Evolutionary conservation across 2,329 filamentous ascomycete genomes (phyloP).

Genomic region (Aureobasidium zeae): DNA sequence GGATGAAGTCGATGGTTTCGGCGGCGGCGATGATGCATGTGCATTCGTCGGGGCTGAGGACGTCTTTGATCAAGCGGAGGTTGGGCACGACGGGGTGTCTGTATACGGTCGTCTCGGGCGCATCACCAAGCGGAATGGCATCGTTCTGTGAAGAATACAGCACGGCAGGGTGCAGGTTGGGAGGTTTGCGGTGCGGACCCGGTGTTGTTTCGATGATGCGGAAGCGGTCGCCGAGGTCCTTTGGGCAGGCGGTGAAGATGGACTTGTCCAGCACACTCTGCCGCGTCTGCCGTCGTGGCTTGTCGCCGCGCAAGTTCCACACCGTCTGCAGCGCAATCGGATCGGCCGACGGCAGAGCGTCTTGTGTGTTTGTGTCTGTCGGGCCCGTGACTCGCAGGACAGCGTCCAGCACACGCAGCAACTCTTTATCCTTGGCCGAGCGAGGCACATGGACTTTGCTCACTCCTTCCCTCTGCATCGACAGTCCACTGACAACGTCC

Average conservation of each 20-base stretch:
- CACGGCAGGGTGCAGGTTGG: constrained; percentile 58
- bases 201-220: constrained; percentile 53
- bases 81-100: constrained; percentile 55
- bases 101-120: constrained; percentile 44
- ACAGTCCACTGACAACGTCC: constrained; percentile 58
- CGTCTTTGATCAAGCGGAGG: constrained; percentile 50
- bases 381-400: constrained; percentile 55
- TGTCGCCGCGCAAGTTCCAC: constrained; percentile 49
- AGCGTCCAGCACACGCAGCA: constrained; percentile 54
- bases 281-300: constrained; percentile 40
- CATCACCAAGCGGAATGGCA: constrained; percentile 42
- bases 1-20: constrained; percentile 56
- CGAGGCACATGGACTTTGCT: constrained; percentile 30
- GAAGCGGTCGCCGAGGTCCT: constrained; percentile 36
- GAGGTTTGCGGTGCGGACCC: constrained; percentile 53
- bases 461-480: constrained; percentile 43
- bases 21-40: constrained; percentile 57
- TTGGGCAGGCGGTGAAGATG: constrained; percentile 39
- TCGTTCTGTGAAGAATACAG: constrained; percentile 53
- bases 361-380: constrained; percentile 41
- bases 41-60: constrained; percentile 54
- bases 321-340: constrained; percentile 51
- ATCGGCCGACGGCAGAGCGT: constrained; percentile 27
- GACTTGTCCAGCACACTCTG: constrained; percentile 51
- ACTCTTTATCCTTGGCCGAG: constrained; percentile 42